Evolutionary conservation across 805 yeast genomes (phyloP).

Genomic region (Blastobotrys robertii): DNA sequence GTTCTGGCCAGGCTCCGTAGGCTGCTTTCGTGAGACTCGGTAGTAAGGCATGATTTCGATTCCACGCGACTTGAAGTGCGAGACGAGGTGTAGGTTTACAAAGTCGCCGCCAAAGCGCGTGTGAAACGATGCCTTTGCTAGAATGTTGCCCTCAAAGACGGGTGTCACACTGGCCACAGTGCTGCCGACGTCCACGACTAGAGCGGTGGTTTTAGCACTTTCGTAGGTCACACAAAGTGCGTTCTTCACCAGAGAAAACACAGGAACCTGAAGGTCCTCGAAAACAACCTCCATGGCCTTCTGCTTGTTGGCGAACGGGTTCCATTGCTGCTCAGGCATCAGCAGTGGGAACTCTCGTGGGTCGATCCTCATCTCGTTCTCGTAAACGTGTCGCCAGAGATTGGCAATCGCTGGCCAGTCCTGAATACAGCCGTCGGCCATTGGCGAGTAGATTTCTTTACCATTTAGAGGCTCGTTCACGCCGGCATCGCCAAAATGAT

Average conservation of each 20-base stretch:
- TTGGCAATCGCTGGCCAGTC: conserved; percentile 61
- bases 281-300: conserved; percentile 64
- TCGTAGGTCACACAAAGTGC: conserved; percentile 52
- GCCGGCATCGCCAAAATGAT: conserved; percentile 31
- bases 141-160: conserved; percentile 44
- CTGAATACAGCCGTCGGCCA: conserved; percentile 28
- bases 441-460: conserved; percentile 26
- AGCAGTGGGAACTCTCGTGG: conserved; percentile 57
- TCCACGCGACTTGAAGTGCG: conserved; percentile 32
- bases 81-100: conserved; percentile 51
- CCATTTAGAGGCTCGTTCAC: conserved; percentile 31
- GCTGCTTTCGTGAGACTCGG: conserved; percentile 28
- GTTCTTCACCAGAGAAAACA: conserved; percentile 62
- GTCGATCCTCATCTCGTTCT: conserved; percentile 37
- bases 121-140: conserved; percentile 34
- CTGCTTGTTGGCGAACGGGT: conserved; percentile 44
- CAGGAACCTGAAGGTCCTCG: conserved; percentile 64
- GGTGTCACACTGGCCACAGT: conserved; percentile 50
- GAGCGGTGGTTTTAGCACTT: conserved; percentile 59
- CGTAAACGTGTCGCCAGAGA: conserved; percentile 60
- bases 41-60: conserved; percentile 28
- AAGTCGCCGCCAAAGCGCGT: conserved; percentile 65
- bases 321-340: conserved; percentile 62
- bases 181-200: conserved; percentile 75
- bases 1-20: conserved; percentile 29